Evolutionary conservation across 1,284 basidiomycete genomes (phyloP).

Genomic region (Fomitopsis betulina): DNA sequence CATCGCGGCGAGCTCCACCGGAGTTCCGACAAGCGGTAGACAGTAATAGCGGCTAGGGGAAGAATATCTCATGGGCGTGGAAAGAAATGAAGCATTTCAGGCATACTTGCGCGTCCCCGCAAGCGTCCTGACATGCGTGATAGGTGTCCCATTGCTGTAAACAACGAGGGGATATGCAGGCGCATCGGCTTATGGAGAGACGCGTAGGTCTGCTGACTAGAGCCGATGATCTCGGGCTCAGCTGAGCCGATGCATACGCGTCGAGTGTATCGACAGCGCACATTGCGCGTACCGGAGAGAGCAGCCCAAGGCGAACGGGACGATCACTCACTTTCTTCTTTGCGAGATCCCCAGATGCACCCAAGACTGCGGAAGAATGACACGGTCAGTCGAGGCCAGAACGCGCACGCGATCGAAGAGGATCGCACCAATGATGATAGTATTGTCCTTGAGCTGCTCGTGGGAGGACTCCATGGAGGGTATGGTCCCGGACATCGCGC

Average conservation of each 20-base stretch:
- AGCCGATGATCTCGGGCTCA: too few species aligned
- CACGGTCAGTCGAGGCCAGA: conserved; percentile 12
- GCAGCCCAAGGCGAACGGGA: conserved; percentile 1
- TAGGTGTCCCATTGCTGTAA: neutral
- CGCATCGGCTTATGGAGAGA: neutral
- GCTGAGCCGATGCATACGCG: neutral
- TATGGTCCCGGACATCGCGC: conserved; percentile 72
- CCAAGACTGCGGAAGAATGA: conserved; percentile 63
- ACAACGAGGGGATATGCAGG: neutral
- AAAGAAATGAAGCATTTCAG: neutral
- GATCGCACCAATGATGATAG: conserved; percentile 72
- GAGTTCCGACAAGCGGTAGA: neutral
- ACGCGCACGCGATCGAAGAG: conserved; percentile 22
- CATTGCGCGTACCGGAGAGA: conserved; percentile 11
- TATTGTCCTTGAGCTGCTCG: conserved; percentile 79
- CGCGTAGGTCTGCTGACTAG: neutral
- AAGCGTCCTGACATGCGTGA: neutral
- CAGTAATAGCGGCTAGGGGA: neutral
- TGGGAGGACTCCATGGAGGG: conserved; percentile 80
- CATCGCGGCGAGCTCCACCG: neutral
- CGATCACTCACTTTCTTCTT: conserved; percentile 86
- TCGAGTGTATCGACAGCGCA: conserved; percentile 4
- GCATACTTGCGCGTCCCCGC: neutral
- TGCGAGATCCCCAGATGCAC: conserved; percentile 95
- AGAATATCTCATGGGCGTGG: neutral